Evolutionary conservation across 2,329 filamentous ascomycete species (phyloP).

Genomic region (Colletotrichum horii): DNA sequence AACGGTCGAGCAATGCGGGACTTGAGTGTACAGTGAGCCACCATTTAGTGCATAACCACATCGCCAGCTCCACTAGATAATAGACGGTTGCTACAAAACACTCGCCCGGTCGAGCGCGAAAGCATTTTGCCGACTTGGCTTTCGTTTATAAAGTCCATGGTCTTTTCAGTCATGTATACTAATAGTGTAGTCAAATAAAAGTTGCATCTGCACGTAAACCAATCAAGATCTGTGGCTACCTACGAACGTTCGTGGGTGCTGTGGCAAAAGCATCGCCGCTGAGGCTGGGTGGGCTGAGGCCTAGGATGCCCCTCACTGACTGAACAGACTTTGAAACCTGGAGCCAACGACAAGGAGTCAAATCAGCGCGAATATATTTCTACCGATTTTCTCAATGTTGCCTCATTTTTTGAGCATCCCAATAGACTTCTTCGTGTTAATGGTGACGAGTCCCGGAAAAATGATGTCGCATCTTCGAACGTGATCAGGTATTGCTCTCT

Average conservation of each 20-base stretch:
- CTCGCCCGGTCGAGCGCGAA: accelerated
- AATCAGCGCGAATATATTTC: no score
- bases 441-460: neutral
- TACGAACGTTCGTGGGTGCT: neutral
- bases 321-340: neutral
- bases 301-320: neutral
- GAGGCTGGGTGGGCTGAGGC: neutral
- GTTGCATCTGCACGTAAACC: accelerated
- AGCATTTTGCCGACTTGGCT: neutral
- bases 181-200: neutral
- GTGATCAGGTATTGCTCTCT: neutral
- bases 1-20: neutral
- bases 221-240: neutral
- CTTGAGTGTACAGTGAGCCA: no score
- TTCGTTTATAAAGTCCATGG: accelerated
- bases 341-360: neutral
- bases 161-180: no score
- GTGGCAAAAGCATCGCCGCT: neutral
- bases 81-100: neutral
- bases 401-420: no score
- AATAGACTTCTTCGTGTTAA: no score
- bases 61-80: accelerated
- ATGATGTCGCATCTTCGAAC: neutral
- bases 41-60: accelerated
- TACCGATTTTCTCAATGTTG: no score